A percentile compares a stretch with the other conserved stretches of the same genome.
Conservation (phyloP, 2,329 filamentous ascomycete species). For the Aspergillus calidoustus region DNA sequence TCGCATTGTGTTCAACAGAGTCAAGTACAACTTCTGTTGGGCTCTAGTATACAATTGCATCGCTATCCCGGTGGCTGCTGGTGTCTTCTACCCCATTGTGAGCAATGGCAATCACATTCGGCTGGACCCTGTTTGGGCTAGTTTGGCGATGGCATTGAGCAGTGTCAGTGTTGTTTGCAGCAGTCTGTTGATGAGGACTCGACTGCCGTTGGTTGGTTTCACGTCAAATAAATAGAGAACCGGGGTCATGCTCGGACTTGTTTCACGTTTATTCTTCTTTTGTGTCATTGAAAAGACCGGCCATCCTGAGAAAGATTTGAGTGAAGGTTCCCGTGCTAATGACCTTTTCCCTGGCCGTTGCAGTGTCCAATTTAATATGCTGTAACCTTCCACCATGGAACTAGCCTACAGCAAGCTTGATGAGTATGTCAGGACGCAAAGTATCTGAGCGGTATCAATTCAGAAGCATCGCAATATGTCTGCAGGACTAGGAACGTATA, state of each 20-base stretch:
- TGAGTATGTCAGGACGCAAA: background rate
- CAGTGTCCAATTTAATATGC: too few species aligned
- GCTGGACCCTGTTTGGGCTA: conserved; percentile 66
- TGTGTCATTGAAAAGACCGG: conserved; percentile 1
- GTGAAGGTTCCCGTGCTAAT: conserved; percentile 1
- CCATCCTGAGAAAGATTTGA: background rate
- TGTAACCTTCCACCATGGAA: background rate
- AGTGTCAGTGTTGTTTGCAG: conserved; percentile 79
- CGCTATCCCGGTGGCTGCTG: conserved; percentile 77
- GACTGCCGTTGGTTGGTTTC: conserved; percentile 39
- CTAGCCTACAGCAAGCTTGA: conserved; percentile 1
- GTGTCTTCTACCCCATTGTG: conserved; percentile 67
- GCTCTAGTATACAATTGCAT: conserved; percentile 77
- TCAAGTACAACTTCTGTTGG: conserved; percentile 83
- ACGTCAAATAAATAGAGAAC: background rate
- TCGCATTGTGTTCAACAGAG: conserved; percentile 69
- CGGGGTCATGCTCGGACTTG: too few species aligned
- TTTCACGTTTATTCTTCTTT: background rate
- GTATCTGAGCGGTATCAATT: conserved; percentile 1
- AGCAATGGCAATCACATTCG: conserved; percentile 23
- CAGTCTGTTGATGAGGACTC: conserved; percentile 55
- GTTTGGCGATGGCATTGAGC: conserved; percentile 80
- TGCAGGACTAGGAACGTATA: background rate
- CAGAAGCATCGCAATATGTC: background rate
- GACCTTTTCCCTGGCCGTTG: conserved; percentile 2